phyloP scores from a whole-genome alignment of 106 monocot genomes.

The Acorus calamus region DNA sequence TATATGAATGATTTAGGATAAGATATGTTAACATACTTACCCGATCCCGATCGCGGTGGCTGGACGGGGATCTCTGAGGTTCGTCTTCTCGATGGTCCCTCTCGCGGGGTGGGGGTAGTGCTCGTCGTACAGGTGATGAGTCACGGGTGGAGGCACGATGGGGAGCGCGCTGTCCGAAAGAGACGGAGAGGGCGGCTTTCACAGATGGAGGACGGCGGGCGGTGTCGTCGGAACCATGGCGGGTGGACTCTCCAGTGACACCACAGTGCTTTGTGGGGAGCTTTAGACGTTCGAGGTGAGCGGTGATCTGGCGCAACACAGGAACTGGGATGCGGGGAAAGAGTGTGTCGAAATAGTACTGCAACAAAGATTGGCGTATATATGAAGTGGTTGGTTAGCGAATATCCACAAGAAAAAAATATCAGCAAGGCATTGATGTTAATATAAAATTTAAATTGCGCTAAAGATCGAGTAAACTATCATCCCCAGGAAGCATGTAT shows the following conservation, averaged over 20 bases:
- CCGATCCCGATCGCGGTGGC: constrained; percentile 2
- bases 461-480: too few species aligned
- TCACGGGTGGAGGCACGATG: constrained; percentile 88
- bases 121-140: constrained; percentile 74
- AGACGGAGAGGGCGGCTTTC: constrained; percentile 83
- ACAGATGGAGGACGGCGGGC: constrained; percentile 84
- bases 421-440: too few species aligned
- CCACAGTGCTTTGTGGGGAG: constrained; percentile 68
- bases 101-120: constrained; percentile 28
- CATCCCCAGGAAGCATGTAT: too few species aligned
- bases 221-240: constrained; percentile 70
- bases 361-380: constrained; percentile 13
- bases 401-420: too few species aligned
- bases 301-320: constrained; percentile 51
- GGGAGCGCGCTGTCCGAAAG: constrained; percentile 91
- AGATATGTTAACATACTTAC: background rate
- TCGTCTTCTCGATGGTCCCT: constrained; percentile 24
- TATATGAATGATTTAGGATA: too few species aligned
- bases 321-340: constrained; percentile 82
- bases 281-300: constrained; percentile 68
- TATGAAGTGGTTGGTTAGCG: too few species aligned
- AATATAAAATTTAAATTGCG: too few species aligned
- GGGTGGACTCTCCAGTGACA: constrained; percentile 66
- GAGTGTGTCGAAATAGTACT: constrained; percentile 95
- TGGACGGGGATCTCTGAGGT: constrained; percentile 18